A percentile compares a stretch with the other conserved stretches of the same genome.
These are phyloP conservation scores for Syzygium syzygioides DNA, from an alignment of 441 rosid genomes.

Conservation along the genomic window DNA sequence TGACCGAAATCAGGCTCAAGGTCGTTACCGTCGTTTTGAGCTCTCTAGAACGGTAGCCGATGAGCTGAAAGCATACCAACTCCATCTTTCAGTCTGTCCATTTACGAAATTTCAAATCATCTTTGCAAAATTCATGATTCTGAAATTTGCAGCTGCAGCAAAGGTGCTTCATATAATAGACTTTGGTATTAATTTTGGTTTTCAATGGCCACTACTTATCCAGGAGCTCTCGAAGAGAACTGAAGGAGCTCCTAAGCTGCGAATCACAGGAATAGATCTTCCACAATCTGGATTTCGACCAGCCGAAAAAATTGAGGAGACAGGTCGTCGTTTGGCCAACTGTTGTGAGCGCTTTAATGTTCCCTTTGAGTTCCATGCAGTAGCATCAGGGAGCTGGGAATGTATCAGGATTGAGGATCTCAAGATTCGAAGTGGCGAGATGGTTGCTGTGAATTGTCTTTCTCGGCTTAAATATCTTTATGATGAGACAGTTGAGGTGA, in stretches of 20 bases:
- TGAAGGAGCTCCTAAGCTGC: background rate
- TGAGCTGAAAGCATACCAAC: slow-evolving; percentile 55
- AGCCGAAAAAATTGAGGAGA: slow-evolving; percentile 21
- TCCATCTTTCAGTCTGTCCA: slow-evolving; percentile 43
- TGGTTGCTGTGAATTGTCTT: background rate
- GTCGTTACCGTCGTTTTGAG: background rate
- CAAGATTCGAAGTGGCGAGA: background rate
- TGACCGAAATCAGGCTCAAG: slow-evolving; percentile 5
- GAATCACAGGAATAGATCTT: slow-evolving; percentile 2
- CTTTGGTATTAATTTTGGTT: slow-evolving; percentile 72
- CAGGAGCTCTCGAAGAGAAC: slow-evolving; percentile 15
- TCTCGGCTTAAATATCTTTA: background rate
- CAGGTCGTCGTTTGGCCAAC: background rate
- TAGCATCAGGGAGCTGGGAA: slow-evolving; percentile 22
- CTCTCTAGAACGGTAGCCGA: slow-evolving; percentile 31
- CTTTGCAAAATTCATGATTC: slow-evolving; percentile 43
- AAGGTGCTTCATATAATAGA: slow-evolving; percentile 62
- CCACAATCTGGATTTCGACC: slow-evolving; percentile 31
- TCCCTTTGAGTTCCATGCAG: slow-evolving; percentile 53
- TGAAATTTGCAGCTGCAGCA: slow-evolving; percentile 37
- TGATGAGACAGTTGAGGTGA: background rate
- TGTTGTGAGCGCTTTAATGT: background rate
- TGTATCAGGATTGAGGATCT: background rate
- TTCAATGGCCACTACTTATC: slow-evolving; percentile 80
- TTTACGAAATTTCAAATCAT: slow-evolving; percentile 43